Evolutionary conservation across 768 basidiomycete species (phyloP).

Genomic region (Macrolepiota fuliginosa): DNA sequence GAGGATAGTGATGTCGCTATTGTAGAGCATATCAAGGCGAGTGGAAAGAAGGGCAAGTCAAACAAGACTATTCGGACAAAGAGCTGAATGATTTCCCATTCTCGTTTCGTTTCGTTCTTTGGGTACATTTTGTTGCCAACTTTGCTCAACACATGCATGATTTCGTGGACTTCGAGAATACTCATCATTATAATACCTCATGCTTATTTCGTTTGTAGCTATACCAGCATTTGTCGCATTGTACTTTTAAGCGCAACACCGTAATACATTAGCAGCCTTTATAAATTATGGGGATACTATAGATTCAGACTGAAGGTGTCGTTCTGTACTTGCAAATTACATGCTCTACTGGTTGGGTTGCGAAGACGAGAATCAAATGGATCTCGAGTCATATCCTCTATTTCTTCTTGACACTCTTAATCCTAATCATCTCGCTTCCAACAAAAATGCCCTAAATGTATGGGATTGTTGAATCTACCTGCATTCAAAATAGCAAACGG

Average conservation of each 20-base stretch:
- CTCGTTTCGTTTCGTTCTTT: neutral
- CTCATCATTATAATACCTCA: neutral
- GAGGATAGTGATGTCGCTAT: constrained; percentile 42
- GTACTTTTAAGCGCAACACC: constrained; percentile 10
- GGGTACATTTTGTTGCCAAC: neutral
- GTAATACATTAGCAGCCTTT: constrained; percentile 4
- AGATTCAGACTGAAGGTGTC: neutral
- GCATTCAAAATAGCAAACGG: neutral
- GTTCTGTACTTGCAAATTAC: neutral
- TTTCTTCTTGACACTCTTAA: constrained; percentile 95
- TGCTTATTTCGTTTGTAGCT: constrained; percentile 10
- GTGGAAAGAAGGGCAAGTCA: constrained; percentile 14
- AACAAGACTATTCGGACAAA: constrained; percentile 9
- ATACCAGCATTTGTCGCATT: constrained; percentile 10
- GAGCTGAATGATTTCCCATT: neutral
- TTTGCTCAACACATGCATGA: neutral
- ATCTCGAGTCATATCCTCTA: constrained; percentile 36
- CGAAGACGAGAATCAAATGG: neutral
- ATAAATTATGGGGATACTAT: constrained; percentile 5
- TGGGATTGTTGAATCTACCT: neutral
- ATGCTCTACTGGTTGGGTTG: neutral
- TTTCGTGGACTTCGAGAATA: neutral
- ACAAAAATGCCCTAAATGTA: constrained; percentile 86
- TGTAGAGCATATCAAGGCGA: constrained; percentile 25
- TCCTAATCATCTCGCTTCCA: constrained; percentile 87